Base-by-base conservation (phyloP, 2,329 filamentous ascomycete species). In the Acephala macrosclerotiorum region DNA sequence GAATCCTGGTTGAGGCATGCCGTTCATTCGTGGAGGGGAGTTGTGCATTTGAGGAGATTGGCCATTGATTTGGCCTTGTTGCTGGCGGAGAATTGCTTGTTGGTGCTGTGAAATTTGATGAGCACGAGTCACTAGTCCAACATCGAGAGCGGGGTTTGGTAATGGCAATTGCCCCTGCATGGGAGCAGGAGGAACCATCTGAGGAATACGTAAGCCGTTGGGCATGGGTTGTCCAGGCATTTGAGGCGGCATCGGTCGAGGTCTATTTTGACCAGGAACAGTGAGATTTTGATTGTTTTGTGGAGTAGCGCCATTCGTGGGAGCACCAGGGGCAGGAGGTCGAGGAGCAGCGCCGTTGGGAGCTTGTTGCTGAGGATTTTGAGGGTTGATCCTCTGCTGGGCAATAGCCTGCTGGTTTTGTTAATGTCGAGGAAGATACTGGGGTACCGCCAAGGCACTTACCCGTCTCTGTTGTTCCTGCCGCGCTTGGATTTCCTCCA, bases 111-210 rank as follows among this genome's bases (percentile, higher is more conserved):
- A 84, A 49, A 92, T 87, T 51, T 87, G 86, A 62, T 89, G 87
- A 18, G 89, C 86, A 72, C 91, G 89, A 71, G 90, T 80, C 71
- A 89, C 82, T 56, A 89, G 77, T 62, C 83, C 83, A 29, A 85
- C 79, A 66, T 89, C 85, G 2, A 86, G 75, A 51, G 79, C 79
- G 8, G 80, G 78, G 58, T 79, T 81, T 6, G 80, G 77, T 70
- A 84, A 78, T 1, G 87, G 85, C 80, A 92, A 85, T 62, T 90
- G 85, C 61, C 79, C 80, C 68, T 81, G 82, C 80, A 93, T 85
- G 70, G 91, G 91, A 26, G 90, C 89, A 75, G 92, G 90, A 42
- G 89, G 87, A 26, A 91, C 83, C 74, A 87, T 83, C 2, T 81
- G 87, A 53, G 75, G 72, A 53, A 72, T 70, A 18, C 71, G 74